Percentiles rank a stretch among this genome's conserved stretches.
phyloP scores from a whole-genome alignment of 2,329 filamentous ascomycete species.

The Aureobasidium lini region DNA sequence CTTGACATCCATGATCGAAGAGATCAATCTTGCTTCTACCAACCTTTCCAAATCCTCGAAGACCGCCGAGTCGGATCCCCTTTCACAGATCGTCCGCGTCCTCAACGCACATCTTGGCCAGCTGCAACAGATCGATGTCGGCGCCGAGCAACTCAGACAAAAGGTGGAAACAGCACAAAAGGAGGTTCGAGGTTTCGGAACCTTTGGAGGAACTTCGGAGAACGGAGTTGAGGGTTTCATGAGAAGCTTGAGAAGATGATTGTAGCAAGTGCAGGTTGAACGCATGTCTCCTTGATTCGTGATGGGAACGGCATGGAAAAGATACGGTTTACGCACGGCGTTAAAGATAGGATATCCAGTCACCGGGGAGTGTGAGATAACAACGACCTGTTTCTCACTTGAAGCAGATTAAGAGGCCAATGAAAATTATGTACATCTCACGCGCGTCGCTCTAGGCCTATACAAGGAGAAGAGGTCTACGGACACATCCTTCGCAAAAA shows the following conservation, averaged over 20 bases:
- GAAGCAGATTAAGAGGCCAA: neutral
- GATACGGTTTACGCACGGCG: constrained; percentile 1
- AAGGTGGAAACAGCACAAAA: constrained; percentile 81
- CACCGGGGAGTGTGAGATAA: neutral
- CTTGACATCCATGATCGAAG: constrained; percentile 91
- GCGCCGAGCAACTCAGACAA: constrained; percentile 69
- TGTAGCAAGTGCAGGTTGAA: neutral
- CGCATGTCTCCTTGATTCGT: neutral
- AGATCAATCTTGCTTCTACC: constrained; percentile 90
- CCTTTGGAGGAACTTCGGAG: constrained; percentile 39
- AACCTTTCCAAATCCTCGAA: constrained; percentile 84
- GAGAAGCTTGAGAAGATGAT: constrained; percentile 51
- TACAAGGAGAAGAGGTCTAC: too few relatives aligned
- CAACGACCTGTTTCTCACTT: neutral
- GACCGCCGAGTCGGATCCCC: constrained; percentile 42
- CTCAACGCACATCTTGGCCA: constrained; percentile 89
- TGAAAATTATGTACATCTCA: neutral
- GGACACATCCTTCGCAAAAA: too few relatives aligned
- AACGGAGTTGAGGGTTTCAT: constrained; percentile 85
- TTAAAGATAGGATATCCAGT: neutral
- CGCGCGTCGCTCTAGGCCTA: too few relatives aligned
- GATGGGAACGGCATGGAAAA: neutral
- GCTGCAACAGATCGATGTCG: constrained; percentile 86
- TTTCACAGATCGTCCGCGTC: constrained; percentile 91
- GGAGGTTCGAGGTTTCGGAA: constrained; percentile 52